Evolutionary conservation across 2,329 filamentous ascomycete species (phyloP).

Genomic region (Arthroderma uncinatum): DNA sequence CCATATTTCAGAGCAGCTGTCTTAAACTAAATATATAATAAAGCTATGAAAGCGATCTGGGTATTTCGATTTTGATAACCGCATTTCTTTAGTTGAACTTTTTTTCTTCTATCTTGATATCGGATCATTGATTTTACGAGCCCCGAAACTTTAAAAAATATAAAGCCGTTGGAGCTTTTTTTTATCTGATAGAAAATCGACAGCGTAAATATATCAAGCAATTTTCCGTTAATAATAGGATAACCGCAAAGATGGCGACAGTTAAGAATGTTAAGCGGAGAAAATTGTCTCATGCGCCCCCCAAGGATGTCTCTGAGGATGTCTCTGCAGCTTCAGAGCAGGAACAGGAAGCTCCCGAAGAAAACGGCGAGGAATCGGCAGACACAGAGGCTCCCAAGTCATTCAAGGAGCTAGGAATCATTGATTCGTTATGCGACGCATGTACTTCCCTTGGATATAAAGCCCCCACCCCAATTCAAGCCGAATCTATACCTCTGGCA

Average conservation of each 20-base stretch:
- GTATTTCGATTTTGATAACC: conserved; percentile 1
- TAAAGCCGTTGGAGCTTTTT: background rate
- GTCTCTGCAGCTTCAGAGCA: conserved; percentile 14
- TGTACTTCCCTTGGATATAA: conserved; percentile 75
- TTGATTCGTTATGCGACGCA: conserved; percentile 77
- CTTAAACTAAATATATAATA: background rate
- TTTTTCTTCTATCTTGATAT: conserved; percentile 9
- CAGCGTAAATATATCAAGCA: background rate
- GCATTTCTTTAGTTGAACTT: conserved; percentile 7
- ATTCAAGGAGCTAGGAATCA: conserved; percentile 52
- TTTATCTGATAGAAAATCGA: conserved; percentile 3
- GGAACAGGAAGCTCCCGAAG: conserved; percentile 6
- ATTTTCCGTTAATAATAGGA: background rate
- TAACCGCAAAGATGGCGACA: conserved; percentile 23
- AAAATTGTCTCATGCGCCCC: conserved; percentile 25
- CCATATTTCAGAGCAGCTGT: conserved; percentile 46
- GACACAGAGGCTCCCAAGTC: conserved; percentile 23
- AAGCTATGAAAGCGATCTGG: background rate
- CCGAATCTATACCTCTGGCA: conserved; percentile 69
- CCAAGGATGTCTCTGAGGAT: conserved; percentile 17
- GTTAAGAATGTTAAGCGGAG: conserved; percentile 32
- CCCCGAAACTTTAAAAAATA: conserved; percentile 8
- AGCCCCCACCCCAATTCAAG: conserved; percentile 77
- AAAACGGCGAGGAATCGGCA: background rate
- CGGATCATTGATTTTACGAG: conserved; percentile 10